These are phyloP conservation scores for Primulina eburnea DNA, from an alignment of 257 asterid species.

Conservation along the genomic window DNA sequence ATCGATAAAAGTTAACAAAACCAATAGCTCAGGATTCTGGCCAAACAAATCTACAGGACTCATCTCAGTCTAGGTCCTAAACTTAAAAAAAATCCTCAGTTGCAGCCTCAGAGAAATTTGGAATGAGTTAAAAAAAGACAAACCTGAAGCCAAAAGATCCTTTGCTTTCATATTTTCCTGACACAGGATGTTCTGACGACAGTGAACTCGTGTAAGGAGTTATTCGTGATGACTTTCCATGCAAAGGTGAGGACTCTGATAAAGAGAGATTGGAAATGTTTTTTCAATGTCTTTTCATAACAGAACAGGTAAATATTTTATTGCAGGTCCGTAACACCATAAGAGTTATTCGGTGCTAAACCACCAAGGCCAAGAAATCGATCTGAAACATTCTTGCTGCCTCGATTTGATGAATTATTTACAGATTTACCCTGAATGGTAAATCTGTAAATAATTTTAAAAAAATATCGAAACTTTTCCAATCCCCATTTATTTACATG, in stretches of 20 bases:
- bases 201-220: slow-evolving; percentile 35
- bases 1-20: neutral
- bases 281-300: slow-evolving; percentile 1
- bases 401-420: slow-evolving; percentile 52
- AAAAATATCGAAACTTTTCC: too few relatives aligned
- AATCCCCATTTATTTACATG: too few relatives aligned
- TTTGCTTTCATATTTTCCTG: slow-evolving; percentile 48
- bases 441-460: too few relatives aligned
- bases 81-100: neutral
- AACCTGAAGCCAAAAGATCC: slow-evolving; percentile 48
- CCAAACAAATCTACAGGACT: neutral
- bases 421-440: too few relatives aligned
- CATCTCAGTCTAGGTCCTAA: neutral
- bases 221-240: slow-evolving; percentile 49
- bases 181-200: slow-evolving; percentile 39
- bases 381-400: slow-evolving; percentile 56
- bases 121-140: slow-evolving; percentile 20
- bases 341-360: slow-evolving; percentile 42
- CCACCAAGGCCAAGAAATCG: slow-evolving; percentile 61
- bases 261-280: slow-evolving; percentile 13
- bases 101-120: slow-evolving; percentile 14
- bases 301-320: neutral
- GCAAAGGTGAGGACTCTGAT: slow-evolving; percentile 51
- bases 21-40: neutral
- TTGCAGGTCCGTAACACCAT: slow-evolving; percentile 36